A percentile compares a stretch with the other conserved stretches of the same genome.
phyloP scores from a whole-genome alignment of 352 stramenopile species.

The Phytophthora multivora region DNA sequence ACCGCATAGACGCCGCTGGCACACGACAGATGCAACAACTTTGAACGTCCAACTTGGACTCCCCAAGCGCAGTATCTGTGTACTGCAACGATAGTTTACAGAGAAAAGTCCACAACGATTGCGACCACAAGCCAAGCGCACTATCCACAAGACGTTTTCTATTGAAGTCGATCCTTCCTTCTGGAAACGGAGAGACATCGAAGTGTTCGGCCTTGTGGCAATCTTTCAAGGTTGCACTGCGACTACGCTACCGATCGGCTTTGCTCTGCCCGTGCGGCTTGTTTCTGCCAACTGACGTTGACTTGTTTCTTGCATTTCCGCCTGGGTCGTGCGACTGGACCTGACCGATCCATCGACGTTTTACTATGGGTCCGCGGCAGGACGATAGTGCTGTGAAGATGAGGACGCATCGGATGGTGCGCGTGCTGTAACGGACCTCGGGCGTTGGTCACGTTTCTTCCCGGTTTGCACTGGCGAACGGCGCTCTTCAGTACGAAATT shows the following conservation, averaged over 20 bases:
- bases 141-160: too few species aligned
- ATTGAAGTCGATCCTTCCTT: too few species aligned
- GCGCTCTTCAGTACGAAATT: slow-evolving; percentile 10
- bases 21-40: neutral
- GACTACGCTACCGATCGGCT: neutral
- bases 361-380: neutral
- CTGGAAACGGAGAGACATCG: neutral
- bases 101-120: too few species aligned
- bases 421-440: neutral
- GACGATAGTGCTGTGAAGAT: slow-evolving; percentile 6
- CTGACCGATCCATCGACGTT: neutral
- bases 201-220: too few species aligned
- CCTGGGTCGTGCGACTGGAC: slow-evolving; percentile 7
- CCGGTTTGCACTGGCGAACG: neutral
- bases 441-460: slow-evolving; percentile 1
- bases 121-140: too few species aligned
- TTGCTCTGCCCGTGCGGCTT: slow-evolving; percentile 2
- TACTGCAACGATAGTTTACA: too few species aligned
- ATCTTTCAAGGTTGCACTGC: neutral
- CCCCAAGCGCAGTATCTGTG: too few species aligned
- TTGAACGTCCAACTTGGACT: too few species aligned
- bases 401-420: slow-evolving; percentile 10
- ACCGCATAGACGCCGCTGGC: slow-evolving; percentile 1
- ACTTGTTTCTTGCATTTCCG: slow-evolving; percentile 16
- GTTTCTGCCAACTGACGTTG: slow-evolving; percentile 1